Evolutionary conservation across 345 rosid species (phyloP).

Genomic region (Boechera stricta): DNA sequence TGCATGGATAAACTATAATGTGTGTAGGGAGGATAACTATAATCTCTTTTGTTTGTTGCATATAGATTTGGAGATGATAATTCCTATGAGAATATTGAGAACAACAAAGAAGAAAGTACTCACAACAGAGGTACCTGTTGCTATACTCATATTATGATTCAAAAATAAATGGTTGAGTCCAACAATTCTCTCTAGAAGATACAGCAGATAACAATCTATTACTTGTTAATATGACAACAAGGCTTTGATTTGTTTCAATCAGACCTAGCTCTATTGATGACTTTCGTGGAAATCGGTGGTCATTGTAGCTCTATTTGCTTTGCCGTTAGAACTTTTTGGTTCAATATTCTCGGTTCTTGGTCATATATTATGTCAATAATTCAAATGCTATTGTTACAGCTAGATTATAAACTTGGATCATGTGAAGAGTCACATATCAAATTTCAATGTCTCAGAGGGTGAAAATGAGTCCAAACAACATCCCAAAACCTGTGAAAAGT

Average conservation of each 20-base stretch:
- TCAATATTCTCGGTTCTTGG: conserved; percentile 6
- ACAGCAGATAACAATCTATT: not conserved
- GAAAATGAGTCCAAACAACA: conserved; percentile 31
- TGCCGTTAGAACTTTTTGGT: not conserved
- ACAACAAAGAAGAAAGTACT: conserved; percentile 21
- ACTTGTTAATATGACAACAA: not conserved
- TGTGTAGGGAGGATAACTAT: conserved; percentile 10
- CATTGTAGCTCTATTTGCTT: conserved; percentile 6
- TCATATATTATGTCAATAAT: not conserved
- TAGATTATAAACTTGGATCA: conserved; percentile 16
- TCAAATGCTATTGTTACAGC: not conserved
- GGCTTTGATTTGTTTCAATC: conserved; percentile 18
- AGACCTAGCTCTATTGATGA: conserved; percentile 22
- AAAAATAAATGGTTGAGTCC: not conserved
- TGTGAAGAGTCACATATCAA: conserved; percentile 11
- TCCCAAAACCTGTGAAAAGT: conserved; percentile 26
- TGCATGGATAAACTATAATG: conserved; percentile 4
- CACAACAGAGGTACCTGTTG: conserved; percentile 30
- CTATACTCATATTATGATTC: conserved; percentile 12
- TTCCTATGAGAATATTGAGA: conserved; percentile 11
- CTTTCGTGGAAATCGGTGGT: not conserved
- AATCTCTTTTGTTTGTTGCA: not conserved
- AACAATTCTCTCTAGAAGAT: not conserved
- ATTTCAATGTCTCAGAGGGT: conserved; percentile 5
- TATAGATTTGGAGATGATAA: conserved; percentile 31